A percentile compares a stretch with the other conserved stretches of the same genome.
These are phyloP conservation scores for Pharus latifolius DNA, from an alignment of 176 grass and related monocot genomes.

Conservation along the genomic window DNA sequence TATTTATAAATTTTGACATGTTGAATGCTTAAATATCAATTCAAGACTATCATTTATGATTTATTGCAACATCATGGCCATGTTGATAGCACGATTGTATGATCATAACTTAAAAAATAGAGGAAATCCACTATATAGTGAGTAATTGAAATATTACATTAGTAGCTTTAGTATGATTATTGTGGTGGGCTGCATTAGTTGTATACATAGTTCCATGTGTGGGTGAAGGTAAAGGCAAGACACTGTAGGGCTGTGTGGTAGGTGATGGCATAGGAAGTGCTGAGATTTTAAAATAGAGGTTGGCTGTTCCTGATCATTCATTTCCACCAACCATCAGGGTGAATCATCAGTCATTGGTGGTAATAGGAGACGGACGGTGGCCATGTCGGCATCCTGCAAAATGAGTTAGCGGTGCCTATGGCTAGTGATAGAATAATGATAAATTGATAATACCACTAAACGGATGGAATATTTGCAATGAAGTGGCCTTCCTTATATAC, in stretches of 20 bases:
- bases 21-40: background rate
- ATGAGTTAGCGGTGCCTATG: background rate
- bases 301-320: constrained; percentile 2
- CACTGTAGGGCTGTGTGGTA: background rate
- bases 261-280: constrained; percentile 13
- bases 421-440: background rate
- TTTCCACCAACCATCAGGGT: constrained; percentile 7
- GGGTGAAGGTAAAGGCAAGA: background rate
- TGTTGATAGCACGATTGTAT: background rate
- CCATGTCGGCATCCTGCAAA: background rate
- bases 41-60: background rate
- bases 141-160: background rate
- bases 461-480: background rate
- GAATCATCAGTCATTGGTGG: background rate
- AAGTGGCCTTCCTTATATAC: background rate
- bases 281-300: background rate
- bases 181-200: background rate
- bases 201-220: background rate
- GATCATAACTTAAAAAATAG: background rate
- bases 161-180: background rate
- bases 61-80: background rate
- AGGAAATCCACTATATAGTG: background rate
- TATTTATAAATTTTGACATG: background rate
- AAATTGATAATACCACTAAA: background rate
- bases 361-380: background rate